Evolutionary conservation across 306 rosid genomes (phyloP), one percentile per base, ranked within the genome.

Genomic region (Pterocarpus santalinus): DNA sequence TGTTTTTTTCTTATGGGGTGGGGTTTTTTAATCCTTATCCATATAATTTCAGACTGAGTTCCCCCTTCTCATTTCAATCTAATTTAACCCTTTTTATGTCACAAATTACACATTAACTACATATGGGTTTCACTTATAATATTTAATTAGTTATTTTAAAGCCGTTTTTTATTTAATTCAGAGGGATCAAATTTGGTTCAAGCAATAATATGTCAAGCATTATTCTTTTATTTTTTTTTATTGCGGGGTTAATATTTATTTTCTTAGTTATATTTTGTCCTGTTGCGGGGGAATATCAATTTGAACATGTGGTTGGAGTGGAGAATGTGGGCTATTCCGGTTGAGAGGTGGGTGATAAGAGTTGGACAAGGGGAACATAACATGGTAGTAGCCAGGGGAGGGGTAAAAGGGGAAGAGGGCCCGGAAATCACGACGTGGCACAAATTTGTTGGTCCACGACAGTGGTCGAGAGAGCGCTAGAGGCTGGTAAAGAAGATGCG

Each of bases 11-110:
- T 80, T 75, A 13, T 0, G 69, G 55, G 9, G 13, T 71, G 22
- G 39, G 36, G 15, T 53, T 92, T 82, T 80, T n/a, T 67, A 62
- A 90, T 87, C 82, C 92, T 92, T 88, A 90, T 92, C 97, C 86
- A 34, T 28, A 43, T 64, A 30, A 35, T 47, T 83, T 65, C 7
- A 41, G 64, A 13, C 64, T 39, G 1, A n/a, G 16, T 30, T 69
- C 41, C 60, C 13, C 33, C 53, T 16, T 65, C 34, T 65, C 64
- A 7, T 61, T 65, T 53, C 58, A n/a, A 15, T 51, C 72, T 39
- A 3, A 39, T 39, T 56, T 52, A 51, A 55, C 65, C 11, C 55
- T 57, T 74, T 33, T 73, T n/a, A 58, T 47, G 28, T 72, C 15
- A 12, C 62, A n/a, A 15, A 33, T 38, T 44, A 43, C 8, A 51